Conservation (phyloP, 495 filamentous ascomycete genomes). For the Thermothielavioides terrestris region DNA sequence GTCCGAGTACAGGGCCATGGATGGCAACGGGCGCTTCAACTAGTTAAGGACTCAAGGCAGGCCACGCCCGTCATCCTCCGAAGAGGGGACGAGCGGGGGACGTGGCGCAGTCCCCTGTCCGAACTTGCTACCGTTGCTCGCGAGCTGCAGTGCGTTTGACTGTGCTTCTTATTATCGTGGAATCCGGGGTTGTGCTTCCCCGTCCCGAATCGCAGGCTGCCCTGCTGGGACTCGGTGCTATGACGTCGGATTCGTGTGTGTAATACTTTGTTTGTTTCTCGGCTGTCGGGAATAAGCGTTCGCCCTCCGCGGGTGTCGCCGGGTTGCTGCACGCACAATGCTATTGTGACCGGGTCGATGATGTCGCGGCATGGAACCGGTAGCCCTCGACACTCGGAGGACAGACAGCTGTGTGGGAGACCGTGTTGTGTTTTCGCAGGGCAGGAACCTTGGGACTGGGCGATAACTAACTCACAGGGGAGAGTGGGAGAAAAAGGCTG, state of each 20-base stretch:
- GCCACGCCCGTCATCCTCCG: constrained; percentile 54
- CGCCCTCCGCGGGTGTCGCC: background rate
- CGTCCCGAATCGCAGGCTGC: background rate
- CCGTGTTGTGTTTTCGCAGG: too few relatives aligned
- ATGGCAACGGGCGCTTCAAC: constrained; percentile 23
- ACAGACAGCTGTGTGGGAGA: too few relatives aligned
- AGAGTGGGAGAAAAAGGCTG: background rate
- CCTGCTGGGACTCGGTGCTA: constrained; percentile 3
- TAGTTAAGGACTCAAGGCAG: constrained; percentile 4
- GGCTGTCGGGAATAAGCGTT: constrained; percentile 15
- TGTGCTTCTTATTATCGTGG: too few relatives aligned
- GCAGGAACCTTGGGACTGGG: too few relatives aligned
- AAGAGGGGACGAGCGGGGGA: constrained; percentile 48
- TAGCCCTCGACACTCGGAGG: too few relatives aligned
- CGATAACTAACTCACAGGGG: too few relatives aligned
- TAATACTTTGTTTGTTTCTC: constrained; percentile 6
- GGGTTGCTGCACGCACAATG: constrained; percentile 11
- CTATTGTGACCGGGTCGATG: background rate
- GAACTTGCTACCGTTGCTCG: background rate
- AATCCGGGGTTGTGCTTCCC: background rate
- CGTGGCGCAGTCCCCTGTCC: background rate
- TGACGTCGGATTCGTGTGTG: constrained; percentile 17
- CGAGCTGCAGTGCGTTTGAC: background rate
- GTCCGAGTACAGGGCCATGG: constrained; percentile 48
- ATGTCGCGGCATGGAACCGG: background rate